A percentile compares a stretch with the other conserved stretches of the same genome.
phyloP scores from a whole-genome alignment of 192 early-diverging fungal genomes.

The Haplosporangium gracile region DNA sequence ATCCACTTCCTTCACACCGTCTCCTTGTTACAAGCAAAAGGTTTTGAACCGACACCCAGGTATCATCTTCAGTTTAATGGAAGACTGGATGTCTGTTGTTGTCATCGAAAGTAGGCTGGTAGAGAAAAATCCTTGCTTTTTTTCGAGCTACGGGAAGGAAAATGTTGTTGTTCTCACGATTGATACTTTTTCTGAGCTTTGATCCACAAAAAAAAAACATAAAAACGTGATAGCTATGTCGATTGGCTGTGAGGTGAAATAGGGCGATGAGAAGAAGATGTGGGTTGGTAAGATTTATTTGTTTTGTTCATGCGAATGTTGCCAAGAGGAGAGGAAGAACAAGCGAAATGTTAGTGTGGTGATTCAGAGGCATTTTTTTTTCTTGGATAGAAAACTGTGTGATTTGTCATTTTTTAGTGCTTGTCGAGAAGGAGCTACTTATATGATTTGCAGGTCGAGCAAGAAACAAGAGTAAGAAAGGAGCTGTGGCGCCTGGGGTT shows the following conservation, averaged over 20 bases:
- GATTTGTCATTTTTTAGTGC: too few species aligned
- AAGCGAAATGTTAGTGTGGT: too few species aligned
- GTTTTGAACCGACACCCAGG: background rate
- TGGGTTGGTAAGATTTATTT: too few species aligned
- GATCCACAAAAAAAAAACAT: background rate
- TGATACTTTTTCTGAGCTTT: background rate
- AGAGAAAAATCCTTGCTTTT: too few species aligned
- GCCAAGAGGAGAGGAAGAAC: too few species aligned
- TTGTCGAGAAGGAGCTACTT: too few species aligned
- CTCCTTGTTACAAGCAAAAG: background rate
- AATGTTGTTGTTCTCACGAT: background rate
- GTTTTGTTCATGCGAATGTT: too few species aligned
- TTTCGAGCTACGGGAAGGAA: background rate
- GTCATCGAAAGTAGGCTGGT: too few species aligned
- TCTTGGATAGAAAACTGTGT: background rate
- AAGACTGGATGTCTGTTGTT: background rate
- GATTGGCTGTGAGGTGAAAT: background rate
- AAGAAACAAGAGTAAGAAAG: too few species aligned
- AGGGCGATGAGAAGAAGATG: background rate
- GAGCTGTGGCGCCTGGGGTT: too few species aligned
- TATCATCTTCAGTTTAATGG: background rate
- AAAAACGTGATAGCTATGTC: background rate
- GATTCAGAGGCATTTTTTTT: too few species aligned
- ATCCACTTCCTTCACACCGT: background rate
- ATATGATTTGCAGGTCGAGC: too few species aligned